A percentile compares a stretch with the other conserved stretches of the same genome.
These are phyloP conservation scores for Ogataea glucozyma DNA, from an alignment of 805 yeast species.

Conservation along the genomic window DNA sequence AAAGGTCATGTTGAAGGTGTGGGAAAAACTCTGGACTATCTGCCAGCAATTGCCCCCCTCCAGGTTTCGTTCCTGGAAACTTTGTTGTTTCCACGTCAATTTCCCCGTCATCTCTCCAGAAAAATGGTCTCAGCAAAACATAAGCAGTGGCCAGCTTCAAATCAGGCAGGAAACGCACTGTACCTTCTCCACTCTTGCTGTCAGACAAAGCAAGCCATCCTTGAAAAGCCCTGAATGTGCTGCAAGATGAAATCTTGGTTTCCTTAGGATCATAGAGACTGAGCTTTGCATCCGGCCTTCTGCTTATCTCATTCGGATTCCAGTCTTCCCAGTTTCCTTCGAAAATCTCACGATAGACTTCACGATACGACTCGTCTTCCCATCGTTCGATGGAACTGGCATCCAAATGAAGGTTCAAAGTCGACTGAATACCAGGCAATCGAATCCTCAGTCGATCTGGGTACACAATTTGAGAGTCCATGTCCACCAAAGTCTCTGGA, in stretches of 20 bases:
- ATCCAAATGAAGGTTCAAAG: conserved; percentile 44
- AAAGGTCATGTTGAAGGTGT: conserved; percentile 32
- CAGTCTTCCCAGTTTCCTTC: conserved; percentile 44
- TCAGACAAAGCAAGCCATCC: conserved; percentile 45
- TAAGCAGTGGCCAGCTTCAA: conserved; percentile 42
- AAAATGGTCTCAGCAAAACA: conserved; percentile 43
- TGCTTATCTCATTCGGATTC: conserved; percentile 41
- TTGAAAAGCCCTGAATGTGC: conserved; percentile 42
- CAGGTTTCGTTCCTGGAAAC: conserved; percentile 43
- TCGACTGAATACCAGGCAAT: conserved; percentile 37
- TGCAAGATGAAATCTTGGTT: background rate
- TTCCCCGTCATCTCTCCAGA: conserved; percentile 32
- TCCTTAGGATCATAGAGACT: conserved; percentile 33
- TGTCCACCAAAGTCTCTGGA: conserved; percentile 30
- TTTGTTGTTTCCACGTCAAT: conserved; percentile 33
- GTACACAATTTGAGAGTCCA: conserved; percentile 38
- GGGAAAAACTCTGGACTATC: conserved; percentile 33
- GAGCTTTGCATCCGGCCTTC: conserved; percentile 36
- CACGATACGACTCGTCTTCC: conserved; percentile 44
- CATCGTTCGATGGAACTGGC: conserved; percentile 47
- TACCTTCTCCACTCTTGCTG: conserved; percentile 41
- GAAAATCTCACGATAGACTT: conserved; percentile 38
- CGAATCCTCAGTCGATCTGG: conserved; percentile 46
- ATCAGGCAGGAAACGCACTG: conserved; percentile 40
- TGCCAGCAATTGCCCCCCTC: conserved; percentile 37